Conservation (phyloP, 257 asterid species). For the Fraxinus americana region DNA sequence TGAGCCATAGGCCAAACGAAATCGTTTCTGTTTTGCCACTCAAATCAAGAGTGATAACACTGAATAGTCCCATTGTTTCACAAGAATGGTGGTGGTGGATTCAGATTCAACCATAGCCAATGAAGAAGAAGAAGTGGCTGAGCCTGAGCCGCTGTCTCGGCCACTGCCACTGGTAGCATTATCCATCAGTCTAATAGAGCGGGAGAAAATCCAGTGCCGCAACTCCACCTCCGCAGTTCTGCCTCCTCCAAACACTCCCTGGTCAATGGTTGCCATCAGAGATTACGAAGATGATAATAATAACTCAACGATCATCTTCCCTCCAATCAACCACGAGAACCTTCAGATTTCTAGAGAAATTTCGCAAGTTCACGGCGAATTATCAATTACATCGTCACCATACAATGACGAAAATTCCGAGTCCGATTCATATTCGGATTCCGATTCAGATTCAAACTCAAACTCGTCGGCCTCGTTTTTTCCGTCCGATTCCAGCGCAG, state of each 20-base stretch:
- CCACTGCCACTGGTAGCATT: background rate
- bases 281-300: conserved; percentile 25
- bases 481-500: conserved; percentile 33
- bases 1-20: background rate
- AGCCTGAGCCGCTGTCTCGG: background rate
- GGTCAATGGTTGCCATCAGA: conserved; percentile 58
- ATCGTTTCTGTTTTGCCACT: background rate
- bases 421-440: conserved; percentile 32
- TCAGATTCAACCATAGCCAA: conserved; percentile 14
- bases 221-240: conserved; percentile 25
- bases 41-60: background rate
- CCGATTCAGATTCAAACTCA: conserved; percentile 30
- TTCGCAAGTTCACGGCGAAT: conserved; percentile 16
- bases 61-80: conserved; percentile 4
- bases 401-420: background rate
- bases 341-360: conserved; percentile 36
- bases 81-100: conserved; percentile 31
- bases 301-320: conserved; percentile 42
- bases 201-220: conserved; percentile 20
- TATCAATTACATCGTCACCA: background rate
- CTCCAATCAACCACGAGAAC: conserved; percentile 73
- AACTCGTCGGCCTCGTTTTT: conserved; percentile 41
- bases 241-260: conserved; percentile 25
- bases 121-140: conserved; percentile 14
- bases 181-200: conserved; percentile 4